phyloP scores from a whole-genome alignment of 179 eudicot genomes.

The Patellifolia procumbens region DNA sequence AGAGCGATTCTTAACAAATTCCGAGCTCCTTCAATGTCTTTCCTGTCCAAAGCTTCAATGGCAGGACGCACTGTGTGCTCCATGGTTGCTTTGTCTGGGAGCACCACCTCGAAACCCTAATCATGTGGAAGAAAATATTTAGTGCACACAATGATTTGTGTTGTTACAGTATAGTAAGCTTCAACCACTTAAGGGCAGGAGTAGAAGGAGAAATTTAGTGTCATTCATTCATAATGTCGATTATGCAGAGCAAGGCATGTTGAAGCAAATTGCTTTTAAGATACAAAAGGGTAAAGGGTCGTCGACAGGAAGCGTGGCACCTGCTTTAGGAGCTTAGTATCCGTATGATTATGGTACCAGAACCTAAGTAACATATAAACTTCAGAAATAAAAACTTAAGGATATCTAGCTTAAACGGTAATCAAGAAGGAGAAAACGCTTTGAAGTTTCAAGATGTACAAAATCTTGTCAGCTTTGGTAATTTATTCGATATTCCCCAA shows the following conservation, averaged over 20 bases:
- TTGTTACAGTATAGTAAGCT: neutral
- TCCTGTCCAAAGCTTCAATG: constrained; percentile 52
- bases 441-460: too few relatives aligned
- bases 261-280: neutral
- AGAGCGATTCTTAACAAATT: constrained; percentile 56
- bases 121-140: constrained; percentile 20
- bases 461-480: too few relatives aligned
- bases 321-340: too few relatives aligned
- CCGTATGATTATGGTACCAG: too few relatives aligned
- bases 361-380: too few relatives aligned
- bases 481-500: too few relatives aligned
- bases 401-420: too few relatives aligned
- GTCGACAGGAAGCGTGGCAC: too few relatives aligned
- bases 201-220: too few relatives aligned
- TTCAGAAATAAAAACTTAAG: too few relatives aligned
- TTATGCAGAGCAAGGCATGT: neutral
- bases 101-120: constrained; percentile 67
- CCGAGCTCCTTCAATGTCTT: constrained; percentile 56
- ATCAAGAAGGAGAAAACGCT: too few relatives aligned
- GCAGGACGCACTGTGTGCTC: constrained; percentile 61
- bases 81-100: constrained; percentile 68
- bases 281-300: too few relatives aligned
- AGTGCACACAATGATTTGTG: neutral
- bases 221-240: constrained; percentile 1
- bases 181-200: constrained; percentile 5